Base-by-base conservation (phyloP, 176 grass and related monocot species). In the Triticum timopheevii region DNA sequence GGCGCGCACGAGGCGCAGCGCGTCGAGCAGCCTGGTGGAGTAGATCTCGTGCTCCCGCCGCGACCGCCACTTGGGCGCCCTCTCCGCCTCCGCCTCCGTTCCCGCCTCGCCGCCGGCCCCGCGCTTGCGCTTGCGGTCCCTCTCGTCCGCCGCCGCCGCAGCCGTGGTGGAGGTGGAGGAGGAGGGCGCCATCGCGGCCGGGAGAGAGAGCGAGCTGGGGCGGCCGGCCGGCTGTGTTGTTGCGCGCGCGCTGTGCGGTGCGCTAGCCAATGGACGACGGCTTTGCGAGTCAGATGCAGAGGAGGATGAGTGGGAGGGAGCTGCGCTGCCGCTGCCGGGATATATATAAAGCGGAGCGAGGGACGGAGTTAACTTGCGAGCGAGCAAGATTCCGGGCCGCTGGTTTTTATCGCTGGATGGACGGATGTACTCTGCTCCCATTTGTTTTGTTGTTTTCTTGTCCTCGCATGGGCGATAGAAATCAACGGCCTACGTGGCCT, bases 21-120 rank as follows among this genome's bases (percentile, higher is more conserved):
- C 93, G 42, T 92, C 81, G 58, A 92, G 50, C 42, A 98, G 91
- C 86, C 89, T 98, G 79, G 81, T 91, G 5, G 93, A 98, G 89
- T 98, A 95, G 23, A 76, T 63, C 75, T 85, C 82, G 69, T 89
- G 93, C 91, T 92, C 90, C 36, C 90, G 91, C 27, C 82, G 85
- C 23, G 87, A 88, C 73, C 83, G 78, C 95, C 95, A 97, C 75
- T 23, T 88, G 10, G 69, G 79, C 67, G 73, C 0, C 49, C 49
- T 52, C 49, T 19, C 61, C 34, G 34, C 12, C 0, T 58, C 7
- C 45, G 54, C 64, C 19, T 0, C 35, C 9, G 28, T 54, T 13
- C 3, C 42, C 42, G 40, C 6, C 44, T 76, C 31, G 39, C 19
- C 76, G 38, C 30, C 19, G 10, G 16, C 16, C 1, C 33, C 84